These are phyloP conservation scores for Karstenula rhodostoma DNA, from an alignment of 2,329 filamentous ascomycete genomes.

Conservation along the genomic window DNA sequence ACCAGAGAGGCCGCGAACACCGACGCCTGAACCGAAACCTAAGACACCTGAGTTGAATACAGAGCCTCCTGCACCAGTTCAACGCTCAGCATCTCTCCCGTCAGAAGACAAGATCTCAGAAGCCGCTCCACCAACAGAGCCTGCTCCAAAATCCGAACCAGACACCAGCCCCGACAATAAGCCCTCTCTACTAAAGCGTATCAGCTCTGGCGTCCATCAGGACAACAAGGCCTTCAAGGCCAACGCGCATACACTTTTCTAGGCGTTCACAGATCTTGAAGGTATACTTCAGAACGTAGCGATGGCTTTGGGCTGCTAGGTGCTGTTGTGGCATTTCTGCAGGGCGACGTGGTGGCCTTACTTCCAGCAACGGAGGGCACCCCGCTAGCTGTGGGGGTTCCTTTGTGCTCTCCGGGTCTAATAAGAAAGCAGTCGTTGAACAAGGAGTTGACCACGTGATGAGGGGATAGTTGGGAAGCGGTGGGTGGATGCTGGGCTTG, in stretches of 20 bases:
- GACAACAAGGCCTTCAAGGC: conserved; percentile 2
- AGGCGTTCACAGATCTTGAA: neutral
- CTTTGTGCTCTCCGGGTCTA: neutral
- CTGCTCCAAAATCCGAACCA: conserved; percentile 2
- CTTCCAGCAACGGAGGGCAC: neutral
- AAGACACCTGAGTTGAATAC: neutral
- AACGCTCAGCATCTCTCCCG: conserved; percentile 9
- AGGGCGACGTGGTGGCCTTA: neutral
- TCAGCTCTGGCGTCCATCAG: conserved; percentile 3
- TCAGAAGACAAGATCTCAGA: conserved; percentile 5
- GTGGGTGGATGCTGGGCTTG: neutral
- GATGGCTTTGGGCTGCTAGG: neutral
- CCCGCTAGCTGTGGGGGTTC: conserved; percentile 2
- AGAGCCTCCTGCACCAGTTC: conserved; percentile 6
- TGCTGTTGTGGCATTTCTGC: neutral
- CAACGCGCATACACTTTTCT: neutral
- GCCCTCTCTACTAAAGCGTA: conserved; percentile 11
- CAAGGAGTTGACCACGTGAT: neutral
- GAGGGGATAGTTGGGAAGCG: neutral
- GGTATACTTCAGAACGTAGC: neutral
- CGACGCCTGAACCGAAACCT: neutral
- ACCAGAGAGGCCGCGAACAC: neutral
- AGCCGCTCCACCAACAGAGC: neutral
- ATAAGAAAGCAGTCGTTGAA: neutral
- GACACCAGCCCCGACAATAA: neutral